Conservation (phyloP, 192 early-diverging fungal species). For the Backusella parvicylindrica region DNA sequence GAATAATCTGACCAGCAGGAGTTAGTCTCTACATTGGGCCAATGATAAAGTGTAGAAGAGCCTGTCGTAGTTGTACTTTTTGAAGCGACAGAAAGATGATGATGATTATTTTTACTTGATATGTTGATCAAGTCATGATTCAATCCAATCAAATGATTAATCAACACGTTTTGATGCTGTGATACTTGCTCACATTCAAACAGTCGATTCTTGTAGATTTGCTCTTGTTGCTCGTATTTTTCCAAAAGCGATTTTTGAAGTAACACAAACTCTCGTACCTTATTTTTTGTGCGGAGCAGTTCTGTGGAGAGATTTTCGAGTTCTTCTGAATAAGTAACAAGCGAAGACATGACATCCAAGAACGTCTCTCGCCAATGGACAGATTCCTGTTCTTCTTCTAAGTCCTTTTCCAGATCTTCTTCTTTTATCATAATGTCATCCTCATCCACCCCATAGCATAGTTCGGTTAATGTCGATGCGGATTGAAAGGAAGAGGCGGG, state of each 20-base stretch:
- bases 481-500: not conserved
- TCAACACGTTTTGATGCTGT: constrained; percentile 13
- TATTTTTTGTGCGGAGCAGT: constrained; percentile 5
- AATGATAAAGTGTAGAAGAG: not conserved
- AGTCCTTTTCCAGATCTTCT: not conserved
- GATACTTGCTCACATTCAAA: constrained; percentile 14
- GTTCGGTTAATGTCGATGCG: not conserved
- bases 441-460: not conserved
- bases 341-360: constrained; percentile 15
- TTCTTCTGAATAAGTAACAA: constrained; percentile 23
- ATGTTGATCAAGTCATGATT: not conserved
- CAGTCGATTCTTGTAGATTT: constrained; percentile 14
- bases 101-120: not conserved
- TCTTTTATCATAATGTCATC: not conserved
- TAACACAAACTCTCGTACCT: constrained; percentile 14
- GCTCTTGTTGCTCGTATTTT: constrained; percentile 14
- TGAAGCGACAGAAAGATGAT: not conserved
- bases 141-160: constrained; percentile 4
- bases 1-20: constrained; percentile 1
- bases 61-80: not conserved
- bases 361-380: constrained; percentile 13
- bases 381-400: not conserved
- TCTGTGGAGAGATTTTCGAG: constrained; percentile 24
- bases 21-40: not conserved
- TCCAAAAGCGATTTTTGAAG: constrained; percentile 11